A percentile compares a stretch with the other conserved stretches of the same genome.
Evolutionary conservation across 441 rosid genomes (phyloP).

Genomic region (Adansonia gregorii): DNA sequence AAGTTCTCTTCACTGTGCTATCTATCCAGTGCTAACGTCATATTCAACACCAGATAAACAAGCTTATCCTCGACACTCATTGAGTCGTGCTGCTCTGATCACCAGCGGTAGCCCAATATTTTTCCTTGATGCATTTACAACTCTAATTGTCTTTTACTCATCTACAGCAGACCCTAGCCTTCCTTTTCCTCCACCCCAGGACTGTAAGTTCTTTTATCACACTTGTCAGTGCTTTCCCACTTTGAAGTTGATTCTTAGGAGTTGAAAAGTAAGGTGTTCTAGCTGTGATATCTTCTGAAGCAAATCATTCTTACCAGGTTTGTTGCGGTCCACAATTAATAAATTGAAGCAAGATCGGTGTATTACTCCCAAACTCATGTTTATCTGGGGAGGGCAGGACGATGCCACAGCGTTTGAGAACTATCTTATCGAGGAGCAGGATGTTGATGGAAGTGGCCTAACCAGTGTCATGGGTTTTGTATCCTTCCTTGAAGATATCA

Average conservation of each 20-base stretch:
- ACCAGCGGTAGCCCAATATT: conserved; percentile 97
- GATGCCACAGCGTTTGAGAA: conserved; percentile 85
- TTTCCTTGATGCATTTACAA: conserved; percentile 92
- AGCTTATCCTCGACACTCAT: conserved; percentile 91
- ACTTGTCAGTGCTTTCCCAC: conserved; percentile 6
- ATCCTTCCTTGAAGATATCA: conserved; percentile 86
- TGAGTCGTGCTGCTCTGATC: conserved; percentile 88
- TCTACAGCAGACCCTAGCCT: conserved; percentile 83
- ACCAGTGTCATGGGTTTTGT: conserved; percentile 93
- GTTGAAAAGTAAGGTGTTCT: neutral
- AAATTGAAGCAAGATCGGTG: conserved; percentile 86
- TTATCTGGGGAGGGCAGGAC: conserved; percentile 81
- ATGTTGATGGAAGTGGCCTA: conserved; percentile 83
- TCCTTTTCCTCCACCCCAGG: conserved; percentile 94
- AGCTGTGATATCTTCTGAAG: neutral
- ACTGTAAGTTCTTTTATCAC: conserved; percentile 60
- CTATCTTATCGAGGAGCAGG: conserved; percentile 95
- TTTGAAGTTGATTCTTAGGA: neutral
- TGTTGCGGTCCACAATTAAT: conserved; percentile 75
- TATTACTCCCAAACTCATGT: conserved; percentile 82
- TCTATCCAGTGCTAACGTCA: conserved; percentile 78
- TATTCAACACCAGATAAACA: conserved; percentile 80
- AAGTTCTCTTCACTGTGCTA: conserved; percentile 84
- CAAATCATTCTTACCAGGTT: conserved; percentile 46
- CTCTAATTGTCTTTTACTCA: conserved; percentile 83